Base-by-base conservation (phyloP, 345 rosid species). In the Clarkia xantiana region DNA sequence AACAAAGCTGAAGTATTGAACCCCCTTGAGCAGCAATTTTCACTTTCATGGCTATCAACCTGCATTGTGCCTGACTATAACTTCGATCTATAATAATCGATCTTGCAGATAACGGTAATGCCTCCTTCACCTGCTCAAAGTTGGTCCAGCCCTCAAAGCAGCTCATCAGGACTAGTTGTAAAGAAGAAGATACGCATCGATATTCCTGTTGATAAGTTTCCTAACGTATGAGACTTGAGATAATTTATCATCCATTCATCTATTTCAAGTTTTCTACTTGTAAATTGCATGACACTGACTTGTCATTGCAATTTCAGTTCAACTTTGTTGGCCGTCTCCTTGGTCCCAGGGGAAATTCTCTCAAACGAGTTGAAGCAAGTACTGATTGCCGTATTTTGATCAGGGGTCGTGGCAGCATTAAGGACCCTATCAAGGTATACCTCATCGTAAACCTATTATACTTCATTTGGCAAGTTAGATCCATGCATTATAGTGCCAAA, bases 301-400 rank as follows among this genome's bases (percentile, higher is more conserved):
- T 66, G 57, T 70, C 46, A 45, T 20, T 40, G 17, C 46, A 54
- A 17, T 62, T 61, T 67, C 83, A 93, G 99, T 93, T 58, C 77
- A 93, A 93, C 68, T 93, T 93, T 68, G 99, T 93, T 13, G 97
- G 99, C 22, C 97, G 97, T 55, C 91, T 93, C 59, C 81, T 93
- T 57, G 99, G 97, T 36, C 99, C 97, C 46, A 74, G 97, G 64
- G 99, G 99, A 10, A 84, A 93, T 77, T 93, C 99, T 22, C 82
- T 93, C 36, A 93, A 87, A 73, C 77, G 99, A 40, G 94, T 93
- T 66, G 99, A 93, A 79, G 91, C 94, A 52, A 87, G 67, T 66
- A 93, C 97, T 3, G 94, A 81, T 15, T 93, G 99, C 17, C 95
- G 84, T 52, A 87, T 93, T 55, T 69, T 87, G 55, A 93, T 93